A percentile compares a stretch with the other conserved stretches of the same genome.
Conservation (phyloP, 1,284 basidiomycete genomes). For the Mycena sp. region DNA sequence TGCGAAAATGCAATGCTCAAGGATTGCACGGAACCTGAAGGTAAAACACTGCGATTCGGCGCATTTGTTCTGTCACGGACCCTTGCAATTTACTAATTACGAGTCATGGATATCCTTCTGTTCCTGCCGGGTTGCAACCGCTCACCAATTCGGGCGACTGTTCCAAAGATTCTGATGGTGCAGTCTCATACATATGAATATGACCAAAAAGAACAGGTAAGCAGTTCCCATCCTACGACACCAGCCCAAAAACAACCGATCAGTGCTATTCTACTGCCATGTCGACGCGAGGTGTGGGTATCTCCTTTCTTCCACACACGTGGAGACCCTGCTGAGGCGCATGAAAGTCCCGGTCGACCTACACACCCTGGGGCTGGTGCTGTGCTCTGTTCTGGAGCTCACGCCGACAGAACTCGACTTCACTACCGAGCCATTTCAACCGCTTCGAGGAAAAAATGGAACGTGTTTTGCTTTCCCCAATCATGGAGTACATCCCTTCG, state of each 20-base stretch:
- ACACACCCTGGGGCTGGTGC: not conserved
- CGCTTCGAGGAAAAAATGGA: not conserved
- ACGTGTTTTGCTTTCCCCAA: not conserved
- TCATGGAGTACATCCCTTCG: constrained; percentile 6
- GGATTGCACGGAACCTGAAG: not conserved
- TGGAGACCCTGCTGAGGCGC: not conserved
- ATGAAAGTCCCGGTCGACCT: not conserved
- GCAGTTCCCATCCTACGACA: too few species aligned
- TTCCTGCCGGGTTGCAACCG: not conserved
- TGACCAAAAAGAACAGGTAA: constrained; percentile 1
- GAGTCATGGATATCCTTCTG: not conserved
- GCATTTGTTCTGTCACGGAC: not conserved
- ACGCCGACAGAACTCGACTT: not conserved
- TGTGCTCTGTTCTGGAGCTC: not conserved
- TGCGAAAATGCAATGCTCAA: not conserved
- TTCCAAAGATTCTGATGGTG: not conserved
- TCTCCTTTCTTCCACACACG: not conserved
- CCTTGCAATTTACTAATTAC: not conserved
- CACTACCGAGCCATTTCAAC: not conserved
- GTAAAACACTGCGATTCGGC: not conserved
- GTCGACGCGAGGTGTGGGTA: not conserved
- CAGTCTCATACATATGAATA: not conserved
- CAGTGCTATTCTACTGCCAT: constrained; percentile 1
- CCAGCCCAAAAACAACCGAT: not conserved
- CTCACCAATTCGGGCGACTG: constrained; percentile 20